Percentiles rank a stretch among this genome's conserved stretches.
Evolutionary conservation across 169 alveolate species (phyloP).

Genomic region (Eimeria maxima): DNA sequence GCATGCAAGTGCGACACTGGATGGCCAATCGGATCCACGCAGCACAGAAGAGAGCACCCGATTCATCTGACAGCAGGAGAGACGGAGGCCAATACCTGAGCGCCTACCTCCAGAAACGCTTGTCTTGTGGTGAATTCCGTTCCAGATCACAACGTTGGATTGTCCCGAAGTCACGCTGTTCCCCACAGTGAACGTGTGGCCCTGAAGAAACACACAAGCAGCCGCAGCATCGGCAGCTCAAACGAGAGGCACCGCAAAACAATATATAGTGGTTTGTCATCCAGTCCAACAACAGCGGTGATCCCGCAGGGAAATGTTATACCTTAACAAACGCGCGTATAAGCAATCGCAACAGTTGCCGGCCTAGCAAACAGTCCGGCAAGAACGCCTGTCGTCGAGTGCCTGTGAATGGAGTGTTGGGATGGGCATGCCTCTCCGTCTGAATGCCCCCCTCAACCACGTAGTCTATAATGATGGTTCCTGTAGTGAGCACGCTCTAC

Average conservation of each 20-base stretch:
- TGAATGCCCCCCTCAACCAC: slow-evolving; percentile 69
- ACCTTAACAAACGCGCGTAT: slow-evolving; percentile 91
- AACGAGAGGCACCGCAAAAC: background rate
- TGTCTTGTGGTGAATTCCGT: slow-evolving; percentile 95
- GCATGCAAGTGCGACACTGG: background rate
- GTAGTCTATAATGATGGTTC: slow-evolving; percentile 76
- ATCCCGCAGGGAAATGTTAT: background rate
- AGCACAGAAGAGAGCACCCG: background rate
- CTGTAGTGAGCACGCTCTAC: slow-evolving; percentile 26
- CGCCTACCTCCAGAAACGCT: slow-evolving; percentile 89
- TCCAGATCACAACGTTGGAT: slow-evolving; percentile 92
- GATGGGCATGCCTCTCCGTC: slow-evolving; percentile 77
- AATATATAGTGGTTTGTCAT: background rate
- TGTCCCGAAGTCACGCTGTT: slow-evolving; percentile 94
- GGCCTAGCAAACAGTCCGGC: slow-evolving; percentile 93
- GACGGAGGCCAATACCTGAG: background rate
- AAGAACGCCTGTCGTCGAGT: slow-evolving; percentile 92
- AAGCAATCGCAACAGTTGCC: slow-evolving; percentile 88
- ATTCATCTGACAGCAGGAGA: background rate
- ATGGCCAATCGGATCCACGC: background rate
- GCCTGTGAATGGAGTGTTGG: slow-evolving; percentile 86
- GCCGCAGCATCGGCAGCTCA: slow-evolving; percentile 1
- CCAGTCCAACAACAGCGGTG: background rate
- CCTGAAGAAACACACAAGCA: slow-evolving; percentile 67
- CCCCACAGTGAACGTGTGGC: slow-evolving; percentile 93